A percentile compares a stretch with the other conserved stretches of the same genome.
Conservation (phyloP, 257 asterid genomes). For the Plantago major region DNA sequence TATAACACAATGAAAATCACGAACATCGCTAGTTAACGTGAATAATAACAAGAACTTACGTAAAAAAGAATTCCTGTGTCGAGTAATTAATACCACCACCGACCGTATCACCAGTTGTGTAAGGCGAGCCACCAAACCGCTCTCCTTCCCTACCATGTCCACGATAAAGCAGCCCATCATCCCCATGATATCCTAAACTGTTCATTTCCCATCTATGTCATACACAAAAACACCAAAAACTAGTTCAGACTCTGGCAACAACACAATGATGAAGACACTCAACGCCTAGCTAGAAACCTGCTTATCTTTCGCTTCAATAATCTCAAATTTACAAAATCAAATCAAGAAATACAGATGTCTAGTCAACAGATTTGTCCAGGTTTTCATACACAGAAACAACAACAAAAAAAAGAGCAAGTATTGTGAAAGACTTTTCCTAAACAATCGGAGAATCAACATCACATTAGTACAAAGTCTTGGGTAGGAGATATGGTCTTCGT, state of each 20-base stretch:
- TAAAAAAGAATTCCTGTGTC: conserved; percentile 82
- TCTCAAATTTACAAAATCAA: too few relatives aligned
- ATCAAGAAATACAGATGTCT: too few relatives aligned
- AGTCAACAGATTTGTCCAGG: too few relatives aligned
- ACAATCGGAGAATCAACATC: too few relatives aligned
- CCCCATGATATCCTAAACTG: conserved; percentile 93
- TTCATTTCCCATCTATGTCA: conserved; percentile 81
- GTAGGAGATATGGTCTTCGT: too few relatives aligned
- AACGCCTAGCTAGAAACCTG: too few relatives aligned
- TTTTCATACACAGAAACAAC: too few relatives aligned
- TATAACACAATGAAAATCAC: not conserved
- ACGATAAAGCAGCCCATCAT: conserved; percentile 82
- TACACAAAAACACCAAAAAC: conserved; percentile 17
- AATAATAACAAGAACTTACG: conserved; percentile 48
- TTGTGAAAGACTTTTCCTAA: too few relatives aligned
- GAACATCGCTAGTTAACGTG: not conserved
- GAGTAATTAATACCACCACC: conserved; percentile 93
- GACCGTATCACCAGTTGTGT: conserved; percentile 77
- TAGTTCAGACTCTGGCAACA: conserved; percentile 16
- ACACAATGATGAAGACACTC: not conserved
- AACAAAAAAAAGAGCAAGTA: too few relatives aligned
- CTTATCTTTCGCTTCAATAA: too few relatives aligned
- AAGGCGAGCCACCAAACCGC: conserved; percentile 83
- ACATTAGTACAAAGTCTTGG: too few relatives aligned
- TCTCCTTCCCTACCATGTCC: conserved; percentile 97